A percentile compares a stretch with the other conserved stretches of the same genome.
Conservation (phyloP, 768 basidiomycete species). For the Rhodosporidiobolus odoratus region DNA sequence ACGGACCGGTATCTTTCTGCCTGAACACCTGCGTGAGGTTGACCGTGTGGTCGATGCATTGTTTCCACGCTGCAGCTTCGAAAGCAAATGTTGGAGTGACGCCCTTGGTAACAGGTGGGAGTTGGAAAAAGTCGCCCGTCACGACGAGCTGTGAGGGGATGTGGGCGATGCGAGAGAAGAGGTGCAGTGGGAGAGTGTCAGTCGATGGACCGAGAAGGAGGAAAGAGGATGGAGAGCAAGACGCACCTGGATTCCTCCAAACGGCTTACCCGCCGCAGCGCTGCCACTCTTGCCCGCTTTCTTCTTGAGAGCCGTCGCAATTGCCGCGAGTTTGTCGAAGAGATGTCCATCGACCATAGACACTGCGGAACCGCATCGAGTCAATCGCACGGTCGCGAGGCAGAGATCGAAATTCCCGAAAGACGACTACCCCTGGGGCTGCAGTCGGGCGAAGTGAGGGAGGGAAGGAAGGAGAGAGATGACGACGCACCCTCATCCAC, state of each 20-base stretch:
- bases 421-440: no score
- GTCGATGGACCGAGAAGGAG: background rate
- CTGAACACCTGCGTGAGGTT: conserved; percentile 94
- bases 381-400: background rate
- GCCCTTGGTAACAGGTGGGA: conserved; percentile 79
- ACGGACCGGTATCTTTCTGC: conserved; percentile 78
- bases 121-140: conserved; percentile 96
- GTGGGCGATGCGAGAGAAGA: no score
- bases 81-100: conserved; percentile 78
- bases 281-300: conserved; percentile 48
- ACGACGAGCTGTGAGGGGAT: conserved; percentile 62
- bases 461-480: background rate
- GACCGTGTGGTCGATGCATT: conserved; percentile 70
- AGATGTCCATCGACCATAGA: conserved; percentile 94
- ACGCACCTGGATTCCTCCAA: conserved; percentile 68
- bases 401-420: no score
- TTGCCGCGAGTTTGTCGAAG: conserved; percentile 65
- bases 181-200: no score
- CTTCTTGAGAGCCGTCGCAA: conserved; percentile 57
- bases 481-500: conserved; percentile 77
- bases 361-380: conserved; percentile 53
- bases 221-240: background rate
- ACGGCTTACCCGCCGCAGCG: conserved; percentile 52
- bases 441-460: background rate
- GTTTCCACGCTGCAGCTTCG: conserved; percentile 72